Conservation (phyloP, 441 rosid genomes). For the Oxalis stricta region DNA sequence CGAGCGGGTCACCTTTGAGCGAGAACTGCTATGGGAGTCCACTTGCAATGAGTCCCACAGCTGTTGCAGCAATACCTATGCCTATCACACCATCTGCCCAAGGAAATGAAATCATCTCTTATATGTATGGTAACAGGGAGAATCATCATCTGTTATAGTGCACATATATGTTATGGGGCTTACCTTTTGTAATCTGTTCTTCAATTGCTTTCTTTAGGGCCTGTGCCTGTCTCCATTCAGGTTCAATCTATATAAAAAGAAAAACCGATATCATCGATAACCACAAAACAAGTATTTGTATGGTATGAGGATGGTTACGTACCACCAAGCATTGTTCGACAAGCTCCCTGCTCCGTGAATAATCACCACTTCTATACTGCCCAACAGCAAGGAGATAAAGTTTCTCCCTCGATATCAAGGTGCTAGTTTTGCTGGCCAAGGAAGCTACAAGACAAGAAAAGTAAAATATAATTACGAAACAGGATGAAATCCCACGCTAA, state of each 20-base stretch:
- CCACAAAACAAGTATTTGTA: too few species aligned
- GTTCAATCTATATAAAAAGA: slow-evolving; percentile 39
- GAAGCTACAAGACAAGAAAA: slow-evolving; percentile 33
- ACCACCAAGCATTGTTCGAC: slow-evolving; percentile 53
- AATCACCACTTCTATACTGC: slow-evolving; percentile 42
- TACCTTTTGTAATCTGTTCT: slow-evolving; percentile 53
- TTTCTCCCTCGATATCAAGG: slow-evolving; percentile 47
- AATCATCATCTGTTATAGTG: too few species aligned
- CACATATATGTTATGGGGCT: background rate
- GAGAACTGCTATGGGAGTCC: slow-evolving; percentile 48
- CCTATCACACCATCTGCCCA: slow-evolving; percentile 55
- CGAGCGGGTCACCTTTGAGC: slow-evolving; percentile 20
- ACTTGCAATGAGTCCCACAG: slow-evolving; percentile 51
- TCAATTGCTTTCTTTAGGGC: slow-evolving; percentile 40
- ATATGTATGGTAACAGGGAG: background rate
- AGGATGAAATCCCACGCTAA: too few species aligned
- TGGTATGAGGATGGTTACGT: too few species aligned
- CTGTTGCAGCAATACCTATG: slow-evolving; percentile 56
- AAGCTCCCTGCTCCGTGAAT: slow-evolving; percentile 48
- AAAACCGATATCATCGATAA: too few species aligned
- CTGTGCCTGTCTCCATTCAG: slow-evolving; percentile 59
- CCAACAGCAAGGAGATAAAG: slow-evolving; percentile 68
- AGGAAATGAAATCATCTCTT: background rate
- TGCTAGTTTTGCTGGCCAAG: slow-evolving; percentile 24
- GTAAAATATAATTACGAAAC: slow-evolving; percentile 15